Evolutionary conservation across 306 rosid genomes (phyloP).

Genomic region (Erythrophleum fordii): DNA sequence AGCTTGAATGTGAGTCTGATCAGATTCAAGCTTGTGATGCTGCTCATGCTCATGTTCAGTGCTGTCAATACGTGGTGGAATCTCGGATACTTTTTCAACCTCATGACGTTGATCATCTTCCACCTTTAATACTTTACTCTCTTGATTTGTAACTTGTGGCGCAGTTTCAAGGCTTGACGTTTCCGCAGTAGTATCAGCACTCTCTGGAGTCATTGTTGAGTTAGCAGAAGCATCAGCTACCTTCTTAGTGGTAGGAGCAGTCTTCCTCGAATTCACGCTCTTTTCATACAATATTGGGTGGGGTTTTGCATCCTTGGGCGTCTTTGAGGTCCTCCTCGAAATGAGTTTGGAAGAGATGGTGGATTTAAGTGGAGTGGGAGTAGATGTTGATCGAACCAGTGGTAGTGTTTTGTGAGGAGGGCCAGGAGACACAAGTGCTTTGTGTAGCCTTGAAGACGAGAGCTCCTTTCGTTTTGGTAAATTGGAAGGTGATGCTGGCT

Average conservation of each 20-base stretch:
- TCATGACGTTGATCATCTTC: slow-evolving; percentile 9
- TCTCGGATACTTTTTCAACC: neutral
- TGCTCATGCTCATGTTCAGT: neutral
- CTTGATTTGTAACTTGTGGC: slow-evolving; percentile 27
- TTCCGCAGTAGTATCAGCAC: neutral
- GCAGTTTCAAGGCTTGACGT: neutral
- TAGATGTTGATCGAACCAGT: slow-evolving; percentile 12
- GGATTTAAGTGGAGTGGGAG: slow-evolving; percentile 12
- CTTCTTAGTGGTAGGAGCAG: slow-evolving; percentile 5
- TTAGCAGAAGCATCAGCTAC: neutral
- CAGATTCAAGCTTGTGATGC: slow-evolving; percentile 6
- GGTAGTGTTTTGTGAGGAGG: slow-evolving; percentile 31
- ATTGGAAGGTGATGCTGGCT: slow-evolving; percentile 45
- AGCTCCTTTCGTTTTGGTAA: slow-evolving; percentile 40
- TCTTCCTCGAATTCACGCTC: slow-evolving; percentile 31
- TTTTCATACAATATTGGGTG: neutral
- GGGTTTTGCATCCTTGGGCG: slow-evolving; percentile 24
- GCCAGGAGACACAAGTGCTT: slow-evolving; percentile 44
- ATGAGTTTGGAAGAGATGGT: slow-evolving; percentile 28
- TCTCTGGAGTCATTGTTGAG: slow-evolving; percentile 16
- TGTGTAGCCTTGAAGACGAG: slow-evolving; percentile 41
- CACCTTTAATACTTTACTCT: neutral
- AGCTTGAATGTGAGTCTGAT: neutral
- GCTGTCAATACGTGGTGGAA: neutral
- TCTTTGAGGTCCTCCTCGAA: slow-evolving; percentile 22